Evolutionary conservation across 306 rosid species (phyloP), one percentile per base, ranked within the genome.

Genomic region (Quercus aquifolioides): DNA sequence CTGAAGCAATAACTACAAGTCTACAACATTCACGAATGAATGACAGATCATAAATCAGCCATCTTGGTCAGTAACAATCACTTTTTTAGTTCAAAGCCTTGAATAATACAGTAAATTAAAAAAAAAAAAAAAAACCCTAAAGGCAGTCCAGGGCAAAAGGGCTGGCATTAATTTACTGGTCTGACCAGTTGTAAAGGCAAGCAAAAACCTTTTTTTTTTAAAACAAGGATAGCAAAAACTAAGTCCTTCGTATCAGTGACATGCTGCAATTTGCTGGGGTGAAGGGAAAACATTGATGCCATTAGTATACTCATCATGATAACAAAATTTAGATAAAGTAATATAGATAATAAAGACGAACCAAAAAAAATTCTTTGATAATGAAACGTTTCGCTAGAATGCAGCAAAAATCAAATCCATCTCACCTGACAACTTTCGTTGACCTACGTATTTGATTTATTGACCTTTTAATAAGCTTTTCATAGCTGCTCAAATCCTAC

Each of bases 341-440:
- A 26, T 38, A 71, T 3, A 12, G 51, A 10, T 17, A 38, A 38
- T 19, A 26, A 1, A 18, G 18, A 8, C 28, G 2, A 58, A 19
- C 46, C 62, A 7, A 33, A 67, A 38, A 38, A 59, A 23, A 67
- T 21, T 21, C 20, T 6, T 20, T 63, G 69, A 33, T 35, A 1
- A 35, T 8, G 15, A 35, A 67, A 35, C 0, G 2, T 38, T 4
- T 33, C 7, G 52, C 51, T 35, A 35, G 72, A 67, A 6, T 33
- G 25, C 26, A 67, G 55, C 74, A 38, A 79, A 77, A 46, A 58
- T 31, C 3, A 67, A 67, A 82, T 64, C 78, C 56, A 79, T 70
- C 80, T 84, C 55, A 94, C 98, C 97, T 92, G 59, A 94, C 94
- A 76, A 76, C 87, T 76, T 94, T 91, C 76, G 81, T 87, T 49